Percentiles rank a stretch among this genome's conserved stretches.
phyloP scores from a whole-genome alignment of 1,139 yeast species.

The Candida glucosophila region DNA sequence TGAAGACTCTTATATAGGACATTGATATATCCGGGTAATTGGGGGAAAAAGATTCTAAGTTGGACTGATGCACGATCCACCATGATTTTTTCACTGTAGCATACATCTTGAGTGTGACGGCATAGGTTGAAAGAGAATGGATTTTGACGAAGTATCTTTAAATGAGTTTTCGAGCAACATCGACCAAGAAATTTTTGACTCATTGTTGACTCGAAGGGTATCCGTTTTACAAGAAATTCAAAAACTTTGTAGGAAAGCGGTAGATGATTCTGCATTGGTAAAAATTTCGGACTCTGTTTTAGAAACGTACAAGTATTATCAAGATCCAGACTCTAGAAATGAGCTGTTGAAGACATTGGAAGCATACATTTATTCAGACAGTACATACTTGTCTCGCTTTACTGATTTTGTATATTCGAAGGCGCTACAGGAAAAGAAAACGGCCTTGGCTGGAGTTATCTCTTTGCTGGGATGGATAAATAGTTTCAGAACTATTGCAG shows the following conservation, averaged over 20 bases:
- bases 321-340: slow-evolving; percentile 39
- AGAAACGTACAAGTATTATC: slow-evolving; percentile 41
- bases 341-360: slow-evolving; percentile 30
- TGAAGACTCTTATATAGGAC: slow-evolving; percentile 7
- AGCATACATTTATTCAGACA: slow-evolving; percentile 21
- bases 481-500: slow-evolving; percentile 2
- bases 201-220: slow-evolving; percentile 27
- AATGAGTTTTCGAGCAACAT: slow-evolving; percentile 13
- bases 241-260: slow-evolving; percentile 10
- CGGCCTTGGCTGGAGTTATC: slow-evolving; percentile 48
- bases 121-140: not conserved
- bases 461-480: slow-evolving; percentile 49
- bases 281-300: slow-evolving; percentile 21
- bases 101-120: not conserved
- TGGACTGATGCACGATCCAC: not conserved
- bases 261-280: slow-evolving; percentile 10
- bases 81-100: no score
- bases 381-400: slow-evolving; percentile 16
- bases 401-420: slow-evolving; percentile 29
- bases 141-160: slow-evolving; percentile 10
- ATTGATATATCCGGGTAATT: slow-evolving; percentile 7
- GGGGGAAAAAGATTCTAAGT: not conserved
- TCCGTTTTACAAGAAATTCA: slow-evolving; percentile 15
- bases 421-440: slow-evolving; percentile 20
- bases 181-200: slow-evolving; percentile 19